phyloP scores from a whole-genome alignment of 2,329 filamentous ascomycete species.

The Rhinocladiella similis region DNA sequence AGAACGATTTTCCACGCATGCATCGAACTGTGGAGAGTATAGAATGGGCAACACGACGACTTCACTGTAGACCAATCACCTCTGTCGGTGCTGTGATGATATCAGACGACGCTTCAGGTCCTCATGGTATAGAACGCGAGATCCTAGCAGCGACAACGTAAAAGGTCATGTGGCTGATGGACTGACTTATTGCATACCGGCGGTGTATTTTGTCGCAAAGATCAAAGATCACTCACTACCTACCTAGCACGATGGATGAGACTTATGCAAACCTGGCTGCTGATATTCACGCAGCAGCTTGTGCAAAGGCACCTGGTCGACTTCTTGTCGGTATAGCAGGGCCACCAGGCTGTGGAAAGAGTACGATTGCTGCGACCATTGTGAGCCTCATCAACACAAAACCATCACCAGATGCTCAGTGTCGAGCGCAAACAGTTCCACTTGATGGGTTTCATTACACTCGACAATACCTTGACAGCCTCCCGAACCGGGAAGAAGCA shows the following conservation, averaged over 20 bases:
- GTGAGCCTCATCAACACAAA: conserved; percentile 31
- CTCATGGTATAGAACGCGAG: too few species aligned
- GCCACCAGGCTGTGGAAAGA: conserved; percentile 38
- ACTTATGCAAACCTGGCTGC: not conserved
- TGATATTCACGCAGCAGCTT: not conserved
- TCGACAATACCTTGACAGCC: conserved; percentile 31
- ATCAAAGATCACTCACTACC: not conserved
- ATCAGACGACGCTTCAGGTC: too few species aligned
- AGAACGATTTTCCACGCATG: too few species aligned
- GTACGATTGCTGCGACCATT: conserved; percentile 35
- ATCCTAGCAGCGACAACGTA: too few species aligned
- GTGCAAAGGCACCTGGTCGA: conserved; percentile 4
- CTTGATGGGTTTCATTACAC: conserved; percentile 43
- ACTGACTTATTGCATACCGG: too few species aligned
- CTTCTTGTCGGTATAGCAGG: conserved; percentile 31
- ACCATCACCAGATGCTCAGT: not conserved
- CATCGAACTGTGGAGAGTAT: too few species aligned
- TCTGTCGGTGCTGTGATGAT: too few species aligned
- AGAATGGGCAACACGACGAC: too few species aligned
- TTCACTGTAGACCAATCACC: too few species aligned
- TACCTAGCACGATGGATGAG: not conserved
- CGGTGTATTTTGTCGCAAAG: too few species aligned
- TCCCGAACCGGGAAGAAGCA: conserved; percentile 37
- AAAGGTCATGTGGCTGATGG: too few species aligned
- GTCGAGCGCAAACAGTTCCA: conserved; percentile 29